A percentile compares a stretch with the other conserved stretches of the same genome.
Evolutionary conservation across 139 green algal species (phyloP).

Genomic region (Tetraselmis striata): DNA sequence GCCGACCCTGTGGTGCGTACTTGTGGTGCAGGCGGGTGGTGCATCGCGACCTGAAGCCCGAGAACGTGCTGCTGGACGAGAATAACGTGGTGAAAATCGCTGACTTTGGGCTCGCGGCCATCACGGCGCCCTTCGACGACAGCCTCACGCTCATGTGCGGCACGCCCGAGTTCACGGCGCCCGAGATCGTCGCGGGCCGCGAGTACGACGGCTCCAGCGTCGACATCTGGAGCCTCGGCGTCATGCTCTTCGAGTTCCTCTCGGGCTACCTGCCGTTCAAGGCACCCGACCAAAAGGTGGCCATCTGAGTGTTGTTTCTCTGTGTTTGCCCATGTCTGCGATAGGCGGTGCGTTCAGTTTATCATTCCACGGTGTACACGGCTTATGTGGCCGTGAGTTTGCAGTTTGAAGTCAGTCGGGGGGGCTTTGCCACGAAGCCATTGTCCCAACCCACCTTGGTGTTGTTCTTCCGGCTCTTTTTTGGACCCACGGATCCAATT

Average conservation of each 20-base stretch:
- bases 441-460: too few species aligned
- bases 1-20: too few species aligned
- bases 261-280: conserved; percentile 46
- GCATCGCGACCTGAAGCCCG: conserved; percentile 69
- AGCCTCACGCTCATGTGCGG: conserved; percentile 32
- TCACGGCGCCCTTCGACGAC: conserved; percentile 43
- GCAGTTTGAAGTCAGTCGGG: too few species aligned
- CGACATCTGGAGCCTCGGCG: conserved; percentile 54
- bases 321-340: too few species aligned
- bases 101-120: conserved; percentile 59
- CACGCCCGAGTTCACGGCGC: conserved; percentile 48
- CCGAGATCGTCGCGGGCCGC: conserved; percentile 47
- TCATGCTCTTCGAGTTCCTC: conserved; percentile 59
- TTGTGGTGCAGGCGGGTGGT: conserved; percentile 43
- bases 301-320: too few species aligned
- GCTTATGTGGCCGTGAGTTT: too few species aligned
- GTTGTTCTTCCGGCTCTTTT: too few species aligned
- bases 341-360: too few species aligned
- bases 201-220: conserved; percentile 38
- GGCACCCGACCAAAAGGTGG: conserved; percentile 16
- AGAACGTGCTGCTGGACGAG: conserved; percentile 72
- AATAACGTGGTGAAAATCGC: conserved; percentile 51
- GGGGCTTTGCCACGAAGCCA: too few species aligned
- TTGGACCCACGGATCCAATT: too few species aligned
- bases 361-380: too few species aligned